A percentile compares a stretch with the other conserved stretches of the same genome.
phyloP scores from a whole-genome alignment of 2,329 filamentous ascomycete genomes.

The Cordyceps pruinosa region DNA sequence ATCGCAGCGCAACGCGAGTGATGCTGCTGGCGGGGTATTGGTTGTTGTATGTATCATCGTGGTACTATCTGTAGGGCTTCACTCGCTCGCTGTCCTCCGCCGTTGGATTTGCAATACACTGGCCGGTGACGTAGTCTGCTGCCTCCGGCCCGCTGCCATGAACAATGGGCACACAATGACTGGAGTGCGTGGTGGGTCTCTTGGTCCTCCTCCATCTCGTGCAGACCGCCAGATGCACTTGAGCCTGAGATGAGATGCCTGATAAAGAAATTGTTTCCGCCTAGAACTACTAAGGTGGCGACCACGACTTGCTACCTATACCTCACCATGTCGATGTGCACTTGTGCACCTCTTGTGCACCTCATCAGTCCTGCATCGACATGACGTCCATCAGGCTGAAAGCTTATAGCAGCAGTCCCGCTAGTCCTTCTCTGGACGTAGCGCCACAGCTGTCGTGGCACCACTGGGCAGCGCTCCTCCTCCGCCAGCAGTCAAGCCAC shows the following conservation, averaged over 20 bases:
- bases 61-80: background rate
- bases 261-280: background rate
- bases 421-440: background rate
- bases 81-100: background rate
- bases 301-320: too few species aligned
- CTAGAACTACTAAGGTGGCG: too few species aligned
- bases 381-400: background rate
- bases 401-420: background rate
- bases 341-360: background rate
- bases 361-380: background rate
- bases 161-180: conserved; percentile 11
- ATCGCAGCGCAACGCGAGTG: background rate
- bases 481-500: conserved; percentile 7
- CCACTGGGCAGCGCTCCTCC: background rate
- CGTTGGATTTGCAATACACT: background rate
- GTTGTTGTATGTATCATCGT: too few species aligned
- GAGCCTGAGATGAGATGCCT: background rate
- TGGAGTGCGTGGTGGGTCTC: conserved; percentile 40
- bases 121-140: background rate
- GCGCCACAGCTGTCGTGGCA: conserved; percentile 9
- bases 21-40: background rate
- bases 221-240: conserved; percentile 7
- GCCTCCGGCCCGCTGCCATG: background rate
- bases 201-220: background rate
- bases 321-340: background rate